Evolutionary conservation across 768 basidiomycete genomes (phyloP).

Genomic region (Solioccasus polychromus): DNA sequence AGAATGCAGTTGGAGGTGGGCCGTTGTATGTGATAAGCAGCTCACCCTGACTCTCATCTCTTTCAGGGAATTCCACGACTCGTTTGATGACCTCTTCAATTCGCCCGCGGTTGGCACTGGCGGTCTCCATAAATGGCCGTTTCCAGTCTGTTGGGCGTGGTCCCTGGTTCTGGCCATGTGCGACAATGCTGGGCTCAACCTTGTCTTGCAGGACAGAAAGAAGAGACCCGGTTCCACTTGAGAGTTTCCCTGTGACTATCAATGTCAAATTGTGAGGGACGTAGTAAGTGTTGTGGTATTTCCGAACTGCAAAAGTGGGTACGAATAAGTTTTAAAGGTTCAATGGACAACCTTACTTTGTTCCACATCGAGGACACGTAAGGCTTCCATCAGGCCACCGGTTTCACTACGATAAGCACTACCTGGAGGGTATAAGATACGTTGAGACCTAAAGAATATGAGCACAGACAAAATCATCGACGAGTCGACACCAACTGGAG

Average conservation of each 20-base stretch:
- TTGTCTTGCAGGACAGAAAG: slow-evolving; percentile 78
- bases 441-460: slow-evolving; percentile 56
- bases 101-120: slow-evolving; percentile 59
- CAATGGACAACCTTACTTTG: slow-evolving; percentile 60
- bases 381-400: slow-evolving; percentile 90
- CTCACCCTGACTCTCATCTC: slow-evolving; percentile 95
- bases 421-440: slow-evolving; percentile 70
- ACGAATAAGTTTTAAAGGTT: slow-evolving; percentile 14
- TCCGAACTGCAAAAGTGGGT: slow-evolving; percentile 57
- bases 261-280: slow-evolving; percentile 92
- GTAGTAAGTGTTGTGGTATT: slow-evolving; percentile 88
- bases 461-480: slow-evolving; percentile 1
- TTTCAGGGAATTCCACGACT: slow-evolving; percentile 90
- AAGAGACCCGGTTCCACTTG: slow-evolving; percentile 69
- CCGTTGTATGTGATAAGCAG: slow-evolving; percentile 75
- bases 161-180: slow-evolving; percentile 70
- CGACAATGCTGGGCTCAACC: slow-evolving; percentile 79
- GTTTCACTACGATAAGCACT: slow-evolving; percentile 97
- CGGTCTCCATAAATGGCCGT: slow-evolving; percentile 89
- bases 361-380: slow-evolving; percentile 80
- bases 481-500: slow-evolving; percentile 52
- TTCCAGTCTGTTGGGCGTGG: slow-evolving; percentile 80
- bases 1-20: slow-evolving; percentile 64
- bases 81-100: slow-evolving; percentile 55
- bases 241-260: slow-evolving; percentile 84